Base-by-base conservation (phyloP, 2,329 filamentous ascomycete genomes). In the Decorospora gaudefroyi region DNA sequence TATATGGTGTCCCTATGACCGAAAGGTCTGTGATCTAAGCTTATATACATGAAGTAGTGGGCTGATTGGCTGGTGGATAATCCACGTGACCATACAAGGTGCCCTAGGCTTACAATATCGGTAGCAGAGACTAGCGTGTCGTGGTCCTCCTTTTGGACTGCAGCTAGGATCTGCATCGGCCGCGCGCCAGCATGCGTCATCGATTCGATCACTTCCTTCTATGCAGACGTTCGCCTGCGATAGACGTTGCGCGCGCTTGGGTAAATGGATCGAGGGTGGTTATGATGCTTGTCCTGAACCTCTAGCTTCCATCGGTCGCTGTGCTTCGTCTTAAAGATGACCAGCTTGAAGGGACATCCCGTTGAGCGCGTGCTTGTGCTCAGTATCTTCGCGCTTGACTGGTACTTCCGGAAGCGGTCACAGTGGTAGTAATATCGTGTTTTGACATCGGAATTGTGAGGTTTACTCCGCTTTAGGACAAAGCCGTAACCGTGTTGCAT, bases 401-500 rank as follows among this genome's bases (percentile, higher is more conserved):
- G 6, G 33, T 26, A 36, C 8, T 36, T 36, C 13, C 11, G 16
- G 15, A 36, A 36, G 10, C 15, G 15, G n/a, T 27, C 23, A 9
- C 11, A 36, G 23, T 36, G 15, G 15, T 53, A 50, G 40, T 50
- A 50, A 26, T 47, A 50, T 26, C 43, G 36, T 45, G 33, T 53
- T 38, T 50, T 53, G 19, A 47, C 23, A 42, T 25, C 21, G 3
- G 34, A 47, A 41, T 53, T 42, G 23, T 53, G 39, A 46, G 46
- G 42, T 17, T 26, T 31, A 42, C 46, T 53, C 17, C 35, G 39
- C 38, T 53, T 49, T n/a, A 47, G 42, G 18, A 50, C 37, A 25
- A 53, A 53, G 39, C 51, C 47, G 28, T 54, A 54, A 29, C 43
- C 31, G 37, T 54, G 33, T 18, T 48, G 37, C 37, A 48, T 50